phyloP scores from a whole-genome alignment of 2,329 filamentous ascomycete species.

The Aspergillus aculeatus region DNA sequence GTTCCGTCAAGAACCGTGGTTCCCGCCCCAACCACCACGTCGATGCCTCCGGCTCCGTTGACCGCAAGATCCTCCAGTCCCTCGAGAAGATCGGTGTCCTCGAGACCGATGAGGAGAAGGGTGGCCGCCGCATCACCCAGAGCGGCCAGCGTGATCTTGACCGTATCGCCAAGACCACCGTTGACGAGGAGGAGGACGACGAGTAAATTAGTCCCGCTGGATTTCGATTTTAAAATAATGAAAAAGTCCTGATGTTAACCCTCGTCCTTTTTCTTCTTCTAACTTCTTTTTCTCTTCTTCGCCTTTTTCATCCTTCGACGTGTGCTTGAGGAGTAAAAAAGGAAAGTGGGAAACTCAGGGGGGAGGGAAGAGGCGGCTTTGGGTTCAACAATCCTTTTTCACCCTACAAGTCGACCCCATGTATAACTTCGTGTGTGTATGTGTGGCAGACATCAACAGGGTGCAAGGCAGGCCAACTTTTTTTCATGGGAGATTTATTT shows the following conservation, averaged over 20 bases:
- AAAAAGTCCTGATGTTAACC: slow-evolving; percentile 26
- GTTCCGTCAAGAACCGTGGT: slow-evolving; percentile 95
- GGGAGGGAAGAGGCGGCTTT: neutral
- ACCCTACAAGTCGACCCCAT: too few species aligned
- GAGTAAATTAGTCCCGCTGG: slow-evolving; percentile 38
- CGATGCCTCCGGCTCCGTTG: slow-evolving; percentile 89
- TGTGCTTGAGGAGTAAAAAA: neutral
- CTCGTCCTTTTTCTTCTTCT: slow-evolving; percentile 8
- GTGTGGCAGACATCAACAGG: too few species aligned
- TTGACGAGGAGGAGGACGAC: slow-evolving; percentile 47
- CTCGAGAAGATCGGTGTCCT: slow-evolving; percentile 99
- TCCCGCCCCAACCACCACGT: slow-evolving; percentile 89
- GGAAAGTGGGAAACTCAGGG: neutral
- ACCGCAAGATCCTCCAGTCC: slow-evolving; percentile 95
- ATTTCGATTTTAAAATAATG: slow-evolving; percentile 25
- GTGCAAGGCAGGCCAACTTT: too few species aligned
- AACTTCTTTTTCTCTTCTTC: slow-evolving; percentile 1
- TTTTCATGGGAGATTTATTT: too few species aligned
- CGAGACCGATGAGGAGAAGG: slow-evolving; percentile 97
- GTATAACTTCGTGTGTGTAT: too few species aligned
- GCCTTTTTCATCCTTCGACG: neutral
- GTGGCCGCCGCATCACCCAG: slow-evolving; percentile 97
- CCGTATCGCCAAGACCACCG: slow-evolving; percentile 78
- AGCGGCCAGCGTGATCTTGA: slow-evolving; percentile 98
- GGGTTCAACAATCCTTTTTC: too few species aligned